phyloP scores from a whole-genome alignment of 1,139 yeast genomes.

The Lodderomyces beijingensis region DNA sequence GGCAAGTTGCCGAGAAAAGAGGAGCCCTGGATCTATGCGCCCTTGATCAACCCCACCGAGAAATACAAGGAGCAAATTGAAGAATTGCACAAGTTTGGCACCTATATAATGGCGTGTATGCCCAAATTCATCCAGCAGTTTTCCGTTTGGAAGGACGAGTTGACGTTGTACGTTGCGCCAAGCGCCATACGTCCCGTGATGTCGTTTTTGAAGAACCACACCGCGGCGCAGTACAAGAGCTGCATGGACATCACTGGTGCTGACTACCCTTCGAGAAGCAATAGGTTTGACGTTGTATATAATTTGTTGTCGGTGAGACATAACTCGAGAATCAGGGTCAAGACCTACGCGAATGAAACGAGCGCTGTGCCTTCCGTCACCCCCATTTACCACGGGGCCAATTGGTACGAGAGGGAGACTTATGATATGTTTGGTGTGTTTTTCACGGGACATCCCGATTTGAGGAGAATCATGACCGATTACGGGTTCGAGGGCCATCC shows the following conservation, averaged over 20 bases:
- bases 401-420: constrained; percentile 89
- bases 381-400: constrained; percentile 70
- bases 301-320: constrained; percentile 76
- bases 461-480: constrained; percentile 87
- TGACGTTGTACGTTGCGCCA: constrained; percentile 74
- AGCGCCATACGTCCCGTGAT: constrained; percentile 66
- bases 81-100: constrained; percentile 80
- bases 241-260: constrained; percentile 83
- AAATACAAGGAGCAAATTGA: constrained; percentile 64
- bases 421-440: constrained; percentile 83
- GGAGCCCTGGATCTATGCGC: constrained; percentile 39
- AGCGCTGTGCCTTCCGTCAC: constrained; percentile 77
- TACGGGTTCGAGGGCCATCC: constrained; percentile 94
- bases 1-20: constrained; percentile 38
- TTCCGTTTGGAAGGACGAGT: constrained; percentile 88
- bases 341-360: constrained; percentile 83
- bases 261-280: constrained; percentile 79
- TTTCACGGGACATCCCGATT: constrained; percentile 85
- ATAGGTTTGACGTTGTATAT: constrained; percentile 85
- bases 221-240: constrained; percentile 74
- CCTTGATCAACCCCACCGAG: constrained; percentile 75
- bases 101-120: constrained; percentile 69
- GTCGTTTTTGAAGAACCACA: constrained; percentile 70
- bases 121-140: constrained; percentile 84
- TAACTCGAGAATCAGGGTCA: constrained; percentile 84